Percentiles rank a stretch among this genome's conserved stretches.
phyloP scores from a whole-genome alignment of 805 yeast species.

The Saccharomycopsis schoenii region DNA sequence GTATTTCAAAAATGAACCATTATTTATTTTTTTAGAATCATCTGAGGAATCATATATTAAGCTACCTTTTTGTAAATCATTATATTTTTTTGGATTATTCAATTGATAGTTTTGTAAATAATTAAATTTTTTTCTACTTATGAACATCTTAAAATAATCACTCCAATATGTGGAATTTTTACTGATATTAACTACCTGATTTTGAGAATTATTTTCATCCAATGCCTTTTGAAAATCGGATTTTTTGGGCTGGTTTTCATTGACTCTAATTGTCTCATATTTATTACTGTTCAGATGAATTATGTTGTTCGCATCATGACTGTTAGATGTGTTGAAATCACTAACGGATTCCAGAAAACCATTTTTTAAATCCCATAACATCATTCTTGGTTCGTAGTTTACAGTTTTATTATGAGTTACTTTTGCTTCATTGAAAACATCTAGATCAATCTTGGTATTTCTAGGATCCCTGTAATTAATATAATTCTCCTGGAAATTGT shows the following conservation, averaged over 20 bases:
- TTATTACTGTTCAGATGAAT: slow-evolving; percentile 31
- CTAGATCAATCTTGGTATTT: slow-evolving; percentile 30
- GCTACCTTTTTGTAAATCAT: slow-evolving; percentile 22
- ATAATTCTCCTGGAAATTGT: slow-evolving; percentile 67
- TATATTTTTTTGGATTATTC: slow-evolving; percentile 26
- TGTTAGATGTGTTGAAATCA: slow-evolving; percentile 33
- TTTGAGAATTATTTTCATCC: slow-evolving; percentile 30
- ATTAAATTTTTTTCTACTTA: slow-evolving; percentile 50
- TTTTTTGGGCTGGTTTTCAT: slow-evolving; percentile 32
- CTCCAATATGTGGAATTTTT: slow-evolving; percentile 62
- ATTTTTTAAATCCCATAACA: slow-evolving; percentile 71
- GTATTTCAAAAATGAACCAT: slow-evolving; percentile 34
- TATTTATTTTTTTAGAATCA: slow-evolving; percentile 14
- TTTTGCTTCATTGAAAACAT: slow-evolving; percentile 37
- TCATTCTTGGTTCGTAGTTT: slow-evolving; percentile 70
- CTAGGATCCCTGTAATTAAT: slow-evolving; percentile 36
- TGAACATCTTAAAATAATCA: slow-evolving; percentile 61
- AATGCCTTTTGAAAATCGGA: slow-evolving; percentile 56
- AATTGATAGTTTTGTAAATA: slow-evolving; percentile 52
- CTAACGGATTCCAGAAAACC: slow-evolving; percentile 62
- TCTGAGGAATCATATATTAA: slow-evolving; percentile 19
- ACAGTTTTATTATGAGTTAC: slow-evolving; percentile 31
- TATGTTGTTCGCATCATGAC: slow-evolving; percentile 12
- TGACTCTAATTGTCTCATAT: slow-evolving; percentile 17
- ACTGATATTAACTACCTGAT: slow-evolving; percentile 22